Evolutionary conservation across 371 early-diverging fungal species (phyloP).

Genomic region (Fennellomyces sp.): DNA sequence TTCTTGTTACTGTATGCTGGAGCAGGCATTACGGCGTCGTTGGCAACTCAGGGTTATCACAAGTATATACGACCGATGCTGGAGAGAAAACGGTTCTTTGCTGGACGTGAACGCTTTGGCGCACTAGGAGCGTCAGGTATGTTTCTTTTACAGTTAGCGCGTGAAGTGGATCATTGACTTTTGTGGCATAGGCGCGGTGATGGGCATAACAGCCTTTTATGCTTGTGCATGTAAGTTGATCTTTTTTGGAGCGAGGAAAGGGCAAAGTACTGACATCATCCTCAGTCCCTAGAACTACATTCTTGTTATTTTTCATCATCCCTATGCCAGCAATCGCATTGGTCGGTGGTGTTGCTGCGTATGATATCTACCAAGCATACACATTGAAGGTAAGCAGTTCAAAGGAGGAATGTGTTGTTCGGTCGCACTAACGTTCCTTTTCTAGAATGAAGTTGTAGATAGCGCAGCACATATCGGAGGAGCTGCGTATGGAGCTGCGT

Average conservation of each 20-base stretch:
- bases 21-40: slow-evolving; percentile 33
- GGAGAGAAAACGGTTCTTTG: slow-evolving; percentile 14
- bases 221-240: slow-evolving; percentile 50
- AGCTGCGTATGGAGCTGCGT: slow-evolving; percentile 55
- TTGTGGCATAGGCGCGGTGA: slow-evolving; percentile 22
- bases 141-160: too few species aligned
- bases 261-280: background rate
- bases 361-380: slow-evolving; percentile 43
- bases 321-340: slow-evolving; percentile 61
- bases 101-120: slow-evolving; percentile 8
- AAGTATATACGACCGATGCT: slow-evolving; percentile 38
- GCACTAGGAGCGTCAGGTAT: slow-evolving; percentile 52
- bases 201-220: slow-evolving; percentile 51
- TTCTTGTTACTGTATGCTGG: slow-evolving; percentile 45
- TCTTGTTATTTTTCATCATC: slow-evolving; percentile 58
- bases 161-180: too few species aligned
- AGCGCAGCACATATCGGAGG: slow-evolving; percentile 66
- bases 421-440: background rate
- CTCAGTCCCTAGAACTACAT: slow-evolving; percentile 51
- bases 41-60: slow-evolving; percentile 29
- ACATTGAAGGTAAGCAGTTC: slow-evolving; percentile 33
- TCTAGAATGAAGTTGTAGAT: slow-evolving; percentile 48
- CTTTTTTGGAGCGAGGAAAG: background rate
- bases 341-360: slow-evolving; percentile 46
- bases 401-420: background rate